These are phyloP conservation scores for Trypanosomatidae sp. DNA, from an alignment of 208 protist species.

Conservation along the genomic window DNA sequence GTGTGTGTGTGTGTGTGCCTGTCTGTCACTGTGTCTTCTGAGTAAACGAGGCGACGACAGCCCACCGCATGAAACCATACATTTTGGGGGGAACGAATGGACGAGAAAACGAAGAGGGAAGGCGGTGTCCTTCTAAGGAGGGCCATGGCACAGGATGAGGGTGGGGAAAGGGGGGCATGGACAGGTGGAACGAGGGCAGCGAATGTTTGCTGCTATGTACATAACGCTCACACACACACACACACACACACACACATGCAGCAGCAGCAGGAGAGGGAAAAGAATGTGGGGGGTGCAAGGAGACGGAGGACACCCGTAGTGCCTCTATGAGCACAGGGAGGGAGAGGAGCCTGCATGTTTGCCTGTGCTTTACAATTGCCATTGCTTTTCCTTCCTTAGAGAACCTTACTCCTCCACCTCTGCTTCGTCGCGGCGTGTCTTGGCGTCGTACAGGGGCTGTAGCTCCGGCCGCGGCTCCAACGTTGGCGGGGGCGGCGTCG, in stretches of 20 bases:
- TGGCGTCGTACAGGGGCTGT: constrained; percentile 81
- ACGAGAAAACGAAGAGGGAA: background rate
- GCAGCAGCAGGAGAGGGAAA: background rate
- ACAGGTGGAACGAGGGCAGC: background rate
- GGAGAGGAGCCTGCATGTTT: background rate
- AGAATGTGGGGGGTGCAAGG: background rate
- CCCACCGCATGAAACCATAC: background rate
- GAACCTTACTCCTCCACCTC: constrained; percentile 41
- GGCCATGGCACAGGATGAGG: background rate
- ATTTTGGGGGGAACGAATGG: background rate
- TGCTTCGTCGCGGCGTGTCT: constrained; percentile 46
- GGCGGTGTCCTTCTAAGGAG: background rate
- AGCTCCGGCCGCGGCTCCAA: constrained; percentile 77
- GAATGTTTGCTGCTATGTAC: constrained; percentile 1
- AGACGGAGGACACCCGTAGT: background rate
- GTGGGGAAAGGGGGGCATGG: background rate
- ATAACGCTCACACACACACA: background rate
- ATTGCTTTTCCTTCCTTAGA: background rate
- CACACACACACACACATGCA: constrained; percentile 1
- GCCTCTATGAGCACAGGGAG: background rate
- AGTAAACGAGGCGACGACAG: background rate
- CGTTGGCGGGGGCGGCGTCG: constrained; percentile 74
- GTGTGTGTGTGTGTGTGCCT: background rate
- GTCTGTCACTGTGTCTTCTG: too few species aligned
- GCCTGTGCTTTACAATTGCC: background rate